Base-by-base conservation (phyloP, 192 early-diverging fungal genomes). In the Pilaira anomala region DNA sequence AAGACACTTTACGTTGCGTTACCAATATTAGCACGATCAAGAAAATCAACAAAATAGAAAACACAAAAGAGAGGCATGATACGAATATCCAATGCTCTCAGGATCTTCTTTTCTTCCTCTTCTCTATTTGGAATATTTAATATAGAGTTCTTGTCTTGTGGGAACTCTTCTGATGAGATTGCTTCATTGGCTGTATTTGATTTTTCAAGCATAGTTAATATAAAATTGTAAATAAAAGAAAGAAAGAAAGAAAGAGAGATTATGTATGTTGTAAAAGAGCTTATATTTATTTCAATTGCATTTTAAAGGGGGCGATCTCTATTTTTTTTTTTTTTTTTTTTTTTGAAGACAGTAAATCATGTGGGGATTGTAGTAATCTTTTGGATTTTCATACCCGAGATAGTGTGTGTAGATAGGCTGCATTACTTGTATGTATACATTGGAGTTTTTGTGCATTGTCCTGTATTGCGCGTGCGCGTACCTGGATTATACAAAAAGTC, bases 21-120 rank as follows among this genome's bases (percentile, higher is more conserved):
- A 21, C 87, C 85, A 39, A 89, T 89, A 60, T 89, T 89, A 19
- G 83, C 84, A 3, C 87, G 79, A 57, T 89, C 87, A 16, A 89
- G 68, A 49, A 78, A 76, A 29, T 78, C 82, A 25, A 85, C 83
- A 39, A 87, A 71, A 48, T 89, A 89, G 22, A 87, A 67, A 9
- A 89, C 55, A 18, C 81, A 76, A 7, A 89, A 73, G 22, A 84
- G 67, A 0, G 87, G 85, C n/a, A 87, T 66, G 19, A 86, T 72
- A n/a, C 81, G 73, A 40, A 68, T 41, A 55, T 88, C 86, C 45
- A 88, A 72, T 59, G 76, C 79, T 24, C 72, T 60, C 19, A 79
- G 74, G 39, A 88, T 74, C 28, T 62, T 69, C 57, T 61, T 67
- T 58, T 76, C 72, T 39, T 68, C 63, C 21, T 14, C 36, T 36